These are phyloP conservation scores for Verticillium isaacii DNA, from an alignment of 2,329 filamentous ascomycete species.

Conservation along the genomic window DNA sequence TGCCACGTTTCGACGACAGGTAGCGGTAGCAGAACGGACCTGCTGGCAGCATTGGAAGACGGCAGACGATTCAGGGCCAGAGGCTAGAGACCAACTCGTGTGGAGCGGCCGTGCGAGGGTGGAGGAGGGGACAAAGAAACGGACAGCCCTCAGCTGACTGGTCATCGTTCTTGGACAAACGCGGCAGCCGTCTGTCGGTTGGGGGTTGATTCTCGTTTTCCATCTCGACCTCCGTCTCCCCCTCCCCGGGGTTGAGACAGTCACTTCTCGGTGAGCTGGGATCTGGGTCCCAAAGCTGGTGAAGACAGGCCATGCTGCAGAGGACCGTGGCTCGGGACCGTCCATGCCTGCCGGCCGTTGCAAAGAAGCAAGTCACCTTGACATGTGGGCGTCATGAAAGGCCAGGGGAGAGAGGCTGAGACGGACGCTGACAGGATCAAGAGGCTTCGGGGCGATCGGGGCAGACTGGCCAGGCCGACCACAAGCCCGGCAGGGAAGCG, in stretches of 20 bases:
- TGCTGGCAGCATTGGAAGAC: background rate
- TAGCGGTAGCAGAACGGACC: background rate
- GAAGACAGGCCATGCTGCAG: background rate
- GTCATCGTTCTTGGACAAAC: background rate
- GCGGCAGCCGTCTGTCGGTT: background rate
- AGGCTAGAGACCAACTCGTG: background rate
- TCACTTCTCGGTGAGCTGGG: background rate
- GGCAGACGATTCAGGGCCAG: background rate
- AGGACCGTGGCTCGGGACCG: background rate
- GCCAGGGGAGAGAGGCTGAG: background rate
- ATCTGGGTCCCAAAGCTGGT: background rate
- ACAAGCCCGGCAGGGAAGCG: background rate
- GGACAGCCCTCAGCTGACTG: background rate
- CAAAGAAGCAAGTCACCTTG: background rate
- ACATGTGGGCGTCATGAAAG: background rate
- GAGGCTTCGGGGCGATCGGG: background rate
- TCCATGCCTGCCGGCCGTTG: background rate
- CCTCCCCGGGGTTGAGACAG: background rate
- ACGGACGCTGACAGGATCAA: background rate
- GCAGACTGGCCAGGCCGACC: background rate
- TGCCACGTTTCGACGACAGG: slow-evolving; percentile 2
- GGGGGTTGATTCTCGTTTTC: background rate
- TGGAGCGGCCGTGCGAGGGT: background rate
- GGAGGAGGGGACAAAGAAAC: background rate
- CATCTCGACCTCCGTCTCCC: too few relatives aligned